Conservation (phyloP, 2,329 filamentous ascomycete species). For the Coniochaeta sp. region DNA sequence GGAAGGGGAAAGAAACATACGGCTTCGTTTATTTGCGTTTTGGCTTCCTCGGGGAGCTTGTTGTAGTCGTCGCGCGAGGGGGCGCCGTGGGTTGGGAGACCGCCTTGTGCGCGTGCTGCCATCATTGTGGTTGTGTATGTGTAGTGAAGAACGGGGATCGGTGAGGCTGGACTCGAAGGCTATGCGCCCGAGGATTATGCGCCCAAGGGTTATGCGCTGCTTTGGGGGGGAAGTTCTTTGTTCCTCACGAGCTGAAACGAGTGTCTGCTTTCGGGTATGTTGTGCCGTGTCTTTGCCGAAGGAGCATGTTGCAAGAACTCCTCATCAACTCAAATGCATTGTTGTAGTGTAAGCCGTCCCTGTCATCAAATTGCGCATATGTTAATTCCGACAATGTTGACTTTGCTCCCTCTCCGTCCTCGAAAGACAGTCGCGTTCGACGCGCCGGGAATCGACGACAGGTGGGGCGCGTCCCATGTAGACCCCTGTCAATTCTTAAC, state of each 20-base stretch:
- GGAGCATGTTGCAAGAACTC: not conserved
- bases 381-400: not conserved
- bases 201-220: too few species aligned
- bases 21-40: constrained; percentile 89
- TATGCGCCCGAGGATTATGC: too few species aligned
- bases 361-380: too few species aligned
- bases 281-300: not conserved
- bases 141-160: not conserved
- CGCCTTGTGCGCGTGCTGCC: not conserved
- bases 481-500: not conserved
- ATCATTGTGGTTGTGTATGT: not conserved
- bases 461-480: not conserved
- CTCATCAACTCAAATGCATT: too few species aligned
- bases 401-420: not conserved
- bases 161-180: too few species aligned
- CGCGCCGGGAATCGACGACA: not conserved
- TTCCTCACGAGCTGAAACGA: not conserved
- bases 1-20: constrained; percentile 42
- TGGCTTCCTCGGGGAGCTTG: constrained; percentile 73
- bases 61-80: constrained; percentile 26
- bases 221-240: not conserved
- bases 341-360: too few species aligned
- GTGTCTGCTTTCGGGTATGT: not conserved
- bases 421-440: not conserved
- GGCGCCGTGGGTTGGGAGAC: constrained; percentile 6